Evolutionary conservation across 1,284 basidiomycete species (phyloP).

Genomic region (Phaffia rhodozyma): DNA sequence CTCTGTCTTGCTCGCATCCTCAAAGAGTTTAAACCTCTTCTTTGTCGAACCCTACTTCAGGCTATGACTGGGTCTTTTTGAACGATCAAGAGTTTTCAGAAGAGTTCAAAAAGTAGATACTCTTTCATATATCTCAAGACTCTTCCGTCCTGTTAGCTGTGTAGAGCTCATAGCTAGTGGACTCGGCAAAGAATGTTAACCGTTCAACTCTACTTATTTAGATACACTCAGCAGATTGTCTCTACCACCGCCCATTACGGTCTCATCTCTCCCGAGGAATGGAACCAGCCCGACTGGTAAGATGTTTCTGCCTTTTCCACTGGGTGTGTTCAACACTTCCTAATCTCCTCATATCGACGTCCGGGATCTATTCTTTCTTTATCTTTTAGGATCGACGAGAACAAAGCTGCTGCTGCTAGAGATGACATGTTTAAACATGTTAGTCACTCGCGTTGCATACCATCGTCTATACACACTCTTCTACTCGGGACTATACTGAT

Average conservation of each 20-base stretch:
- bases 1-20: too few relatives aligned
- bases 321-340: too few relatives aligned
- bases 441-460: not conserved
- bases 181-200: not conserved
- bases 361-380: not conserved
- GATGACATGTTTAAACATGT: slow-evolving; percentile 44
- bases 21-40: too few relatives aligned
- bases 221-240: slow-evolving; percentile 54
- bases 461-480: not conserved
- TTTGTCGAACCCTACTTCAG: not conserved
- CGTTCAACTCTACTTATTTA: slow-evolving; percentile 26
- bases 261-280: slow-evolving; percentile 64
- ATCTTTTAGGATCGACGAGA: slow-evolving; percentile 49
- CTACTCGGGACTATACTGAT: not conserved
- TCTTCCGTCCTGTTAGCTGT: not conserved
- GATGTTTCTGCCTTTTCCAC: not conserved
- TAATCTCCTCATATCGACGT: not conserved
- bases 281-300: slow-evolving; percentile 66
- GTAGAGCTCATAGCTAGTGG: not conserved
- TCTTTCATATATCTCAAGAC: slow-evolving; percentile 11
- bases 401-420: slow-evolving; percentile 50
- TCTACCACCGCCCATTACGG: slow-evolving; percentile 63
- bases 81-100: slow-evolving; percentile 70
- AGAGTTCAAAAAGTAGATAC: slow-evolving; percentile 54
- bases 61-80: slow-evolving; percentile 73